Evolutionary conservation across 2,329 filamentous ascomycete species (phyloP).

Genomic region (Fusarium hostae): DNA sequence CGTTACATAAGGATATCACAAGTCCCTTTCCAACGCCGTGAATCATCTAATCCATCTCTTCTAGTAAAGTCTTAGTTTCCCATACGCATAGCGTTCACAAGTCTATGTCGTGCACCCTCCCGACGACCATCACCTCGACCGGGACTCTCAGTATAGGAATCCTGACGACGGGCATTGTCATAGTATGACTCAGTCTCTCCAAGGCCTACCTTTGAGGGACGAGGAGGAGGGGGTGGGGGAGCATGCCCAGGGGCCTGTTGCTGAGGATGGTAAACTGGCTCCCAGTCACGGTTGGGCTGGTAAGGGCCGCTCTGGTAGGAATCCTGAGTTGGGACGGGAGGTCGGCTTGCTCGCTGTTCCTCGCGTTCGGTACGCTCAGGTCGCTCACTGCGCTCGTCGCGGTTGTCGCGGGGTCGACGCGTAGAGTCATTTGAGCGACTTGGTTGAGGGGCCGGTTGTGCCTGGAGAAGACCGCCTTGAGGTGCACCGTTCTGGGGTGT

Average conservation of each 20-base stretch:
- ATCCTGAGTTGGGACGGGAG: slow-evolving; percentile 38
- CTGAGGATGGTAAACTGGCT: slow-evolving; percentile 43
- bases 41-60: neutral
- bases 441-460: slow-evolving; percentile 23
- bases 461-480: slow-evolving; percentile 30
- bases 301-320: slow-evolving; percentile 35
- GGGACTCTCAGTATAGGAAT: slow-evolving; percentile 40
- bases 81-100: slow-evolving; percentile 50
- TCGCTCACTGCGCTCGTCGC: slow-evolving; percentile 37
- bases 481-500: slow-evolving; percentile 24
- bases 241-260: slow-evolving; percentile 35
- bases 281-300: slow-evolving; percentile 46
- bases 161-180: slow-evolving; percentile 39
- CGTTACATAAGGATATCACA: slow-evolving; percentile 34
- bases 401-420: slow-evolving; percentile 39
- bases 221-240: slow-evolving; percentile 52
- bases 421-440: slow-evolving; percentile 36
- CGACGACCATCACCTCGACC: slow-evolving; percentile 36
- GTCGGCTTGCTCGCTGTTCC: slow-evolving; percentile 36
- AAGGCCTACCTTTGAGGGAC: slow-evolving; percentile 52
- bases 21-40: slow-evolving; percentile 31
- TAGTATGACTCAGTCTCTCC: slow-evolving; percentile 51
- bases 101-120: slow-evolving; percentile 49
- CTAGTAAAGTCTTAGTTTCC: slow-evolving; percentile 33
- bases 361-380: slow-evolving; percentile 32